Percentiles rank a stretch among this genome's conserved stretches.
phyloP scores from a whole-genome alignment of 371 early-diverging fungal species.

The Chytridium lagenaria region DNA sequence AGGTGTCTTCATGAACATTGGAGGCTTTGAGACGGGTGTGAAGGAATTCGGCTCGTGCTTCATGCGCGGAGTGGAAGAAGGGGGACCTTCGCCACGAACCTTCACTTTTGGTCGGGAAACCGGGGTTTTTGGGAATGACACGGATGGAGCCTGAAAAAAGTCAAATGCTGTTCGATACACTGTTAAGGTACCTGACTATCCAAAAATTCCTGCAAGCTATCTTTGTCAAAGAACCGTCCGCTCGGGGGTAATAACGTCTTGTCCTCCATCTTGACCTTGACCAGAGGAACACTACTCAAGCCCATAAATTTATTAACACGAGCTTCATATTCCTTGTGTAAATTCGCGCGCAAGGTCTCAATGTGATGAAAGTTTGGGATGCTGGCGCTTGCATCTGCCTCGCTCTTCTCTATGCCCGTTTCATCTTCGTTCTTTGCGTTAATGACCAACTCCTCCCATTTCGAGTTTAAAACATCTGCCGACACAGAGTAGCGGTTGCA shows the following conservation, averaged over 20 bases:
- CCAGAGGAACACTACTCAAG: neutral
- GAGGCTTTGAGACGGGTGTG: no score
- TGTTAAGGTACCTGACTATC: neutral
- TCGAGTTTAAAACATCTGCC: neutral
- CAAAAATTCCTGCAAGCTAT: neutral
- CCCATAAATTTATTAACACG: neutral
- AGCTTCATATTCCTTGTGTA: neutral
- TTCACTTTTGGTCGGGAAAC: no score
- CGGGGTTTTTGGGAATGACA: no score
- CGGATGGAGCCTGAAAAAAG: neutral
- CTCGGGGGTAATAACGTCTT: neutral
- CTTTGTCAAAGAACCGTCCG: slow-evolving; percentile 2
- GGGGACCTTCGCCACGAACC: no score
- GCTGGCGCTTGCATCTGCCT: neutral
- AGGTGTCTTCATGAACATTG: no score
- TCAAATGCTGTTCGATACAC: neutral
- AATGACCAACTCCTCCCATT: neutral
- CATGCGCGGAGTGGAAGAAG: no score
- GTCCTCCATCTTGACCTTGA: neutral
- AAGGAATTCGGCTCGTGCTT: no score
- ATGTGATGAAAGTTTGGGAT: neutral
- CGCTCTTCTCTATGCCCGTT: neutral
- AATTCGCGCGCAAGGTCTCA: neutral
- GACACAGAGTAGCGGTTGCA: neutral
- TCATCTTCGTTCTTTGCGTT: neutral